Evolutionary conservation across 768 basidiomycete species (phyloP).

Genomic region (Termitomyces eurrhizus): DNA sequence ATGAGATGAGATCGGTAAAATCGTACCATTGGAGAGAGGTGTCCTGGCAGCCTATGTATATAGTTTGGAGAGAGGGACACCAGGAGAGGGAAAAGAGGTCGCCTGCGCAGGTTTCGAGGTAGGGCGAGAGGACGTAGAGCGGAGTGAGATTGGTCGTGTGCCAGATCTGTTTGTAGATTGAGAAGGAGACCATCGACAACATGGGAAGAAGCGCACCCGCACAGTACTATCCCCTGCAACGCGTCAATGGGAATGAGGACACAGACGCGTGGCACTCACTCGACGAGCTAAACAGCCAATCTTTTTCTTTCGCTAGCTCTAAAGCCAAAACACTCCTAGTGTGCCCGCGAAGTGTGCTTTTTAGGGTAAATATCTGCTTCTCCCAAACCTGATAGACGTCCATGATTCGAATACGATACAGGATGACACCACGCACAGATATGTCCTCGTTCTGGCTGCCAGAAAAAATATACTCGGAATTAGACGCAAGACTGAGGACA

Average conservation of each 20-base stretch:
- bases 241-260: slow-evolving; percentile 3
- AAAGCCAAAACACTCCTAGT: slow-evolving; percentile 81
- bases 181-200: not conserved
- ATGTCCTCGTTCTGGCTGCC: slow-evolving; percentile 80
- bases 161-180: slow-evolving; percentile 60
- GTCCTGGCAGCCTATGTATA: slow-evolving; percentile 90
- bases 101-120: slow-evolving; percentile 76
- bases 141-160: slow-evolving; percentile 62
- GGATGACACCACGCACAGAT: slow-evolving; percentile 40
- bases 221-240: slow-evolving; percentile 80
- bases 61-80: slow-evolving; percentile 60
- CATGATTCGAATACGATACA: not conserved
- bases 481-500: slow-evolving; percentile 72
- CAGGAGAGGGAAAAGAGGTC: slow-evolving; percentile 86
- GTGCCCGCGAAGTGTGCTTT: slow-evolving; percentile 72
- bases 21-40: slow-evolving; percentile 90
- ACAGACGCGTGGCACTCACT: slow-evolving; percentile 39
- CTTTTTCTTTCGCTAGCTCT: slow-evolving; percentile 67
- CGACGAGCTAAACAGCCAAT: slow-evolving; percentile 89
- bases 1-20: slow-evolving; percentile 33
- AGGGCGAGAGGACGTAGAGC: slow-evolving; percentile 73
- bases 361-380: slow-evolving; percentile 63
- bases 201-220: slow-evolving; percentile 48
- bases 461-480: slow-evolving; percentile 70
- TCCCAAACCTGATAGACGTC: slow-evolving; percentile 71